A percentile compares a stretch with the other conserved stretches of the same genome.
These are phyloP conservation scores for Mycena epipterygia DNA, from an alignment of 768 basidiomycete genomes.

Conservation along the genomic window DNA sequence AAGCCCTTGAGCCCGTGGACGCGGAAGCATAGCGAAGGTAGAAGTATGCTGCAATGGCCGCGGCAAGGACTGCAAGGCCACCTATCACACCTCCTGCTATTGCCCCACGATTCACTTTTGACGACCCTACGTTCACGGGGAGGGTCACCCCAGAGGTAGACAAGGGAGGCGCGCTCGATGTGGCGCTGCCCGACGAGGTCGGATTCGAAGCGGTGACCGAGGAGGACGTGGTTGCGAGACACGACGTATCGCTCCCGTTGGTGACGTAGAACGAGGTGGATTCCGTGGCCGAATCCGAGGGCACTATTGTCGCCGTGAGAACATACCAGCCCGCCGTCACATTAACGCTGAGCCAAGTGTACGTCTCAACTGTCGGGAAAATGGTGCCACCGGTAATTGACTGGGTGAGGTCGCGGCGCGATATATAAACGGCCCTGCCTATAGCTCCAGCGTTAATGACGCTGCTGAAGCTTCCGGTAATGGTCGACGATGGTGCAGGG, in stretches of 20 bases:
- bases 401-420: constrained; percentile 10
- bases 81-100: constrained; percentile 70
- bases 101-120: constrained; percentile 52
- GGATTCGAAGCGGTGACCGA: constrained; percentile 29
- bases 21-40: constrained; percentile 46
- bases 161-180: constrained; percentile 31
- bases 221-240: constrained; percentile 39
- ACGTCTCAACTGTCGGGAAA: constrained; percentile 44
- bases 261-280: constrained; percentile 50
- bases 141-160: constrained; percentile 37
- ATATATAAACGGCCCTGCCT: background rate
- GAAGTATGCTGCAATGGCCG: constrained; percentile 43
- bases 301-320: constrained; percentile 46
- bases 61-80: constrained; percentile 52
- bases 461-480: background rate
- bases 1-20: constrained; percentile 40
- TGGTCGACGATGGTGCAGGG: background rate
- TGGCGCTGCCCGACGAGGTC: constrained; percentile 34
- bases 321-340: constrained; percentile 65
- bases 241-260: constrained; percentile 50
- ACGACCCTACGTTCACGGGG: constrained; percentile 42
- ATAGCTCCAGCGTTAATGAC: background rate
- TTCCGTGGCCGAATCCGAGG: constrained; percentile 25
- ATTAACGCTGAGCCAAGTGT: constrained; percentile 61
- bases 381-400: constrained; percentile 13